Percentiles rank a stretch among this genome's conserved stretches.
phyloP scores from a whole-genome alignment of 1,284 basidiomycete species.

The Anthracocystis panici-leucophaei region DNA sequence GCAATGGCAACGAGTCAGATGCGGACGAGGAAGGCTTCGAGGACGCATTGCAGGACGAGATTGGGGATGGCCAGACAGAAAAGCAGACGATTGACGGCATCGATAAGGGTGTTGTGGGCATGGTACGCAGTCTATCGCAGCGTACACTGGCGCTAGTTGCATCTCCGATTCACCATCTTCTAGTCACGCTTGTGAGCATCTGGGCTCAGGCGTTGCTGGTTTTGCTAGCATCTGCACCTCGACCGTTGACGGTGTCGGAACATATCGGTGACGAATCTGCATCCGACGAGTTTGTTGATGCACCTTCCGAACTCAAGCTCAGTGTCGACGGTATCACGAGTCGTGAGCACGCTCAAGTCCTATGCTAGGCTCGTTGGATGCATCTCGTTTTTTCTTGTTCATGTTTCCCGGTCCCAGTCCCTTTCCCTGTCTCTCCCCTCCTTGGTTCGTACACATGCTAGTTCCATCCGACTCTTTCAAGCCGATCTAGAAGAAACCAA shows the following conservation, averaged over 20 bases:
- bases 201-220: conserved; percentile 36
- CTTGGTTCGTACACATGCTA: not conserved
- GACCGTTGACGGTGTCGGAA: not conserved
- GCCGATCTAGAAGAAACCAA: conserved; percentile 21
- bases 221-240: conserved; percentile 9
- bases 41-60: conserved; percentile 13
- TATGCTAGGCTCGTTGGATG: not conserved
- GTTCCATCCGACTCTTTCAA: conserved; percentile 20
- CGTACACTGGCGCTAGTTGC: conserved; percentile 21
- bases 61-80: not conserved
- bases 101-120: conserved; percentile 7
- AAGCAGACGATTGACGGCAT: not conserved
- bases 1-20: conserved; percentile 4
- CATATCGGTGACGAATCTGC: not conserved
- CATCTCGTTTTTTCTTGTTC: not conserved
- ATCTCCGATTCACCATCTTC: conserved; percentile 15
- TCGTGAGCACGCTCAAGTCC: not conserved
- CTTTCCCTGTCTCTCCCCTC: not conserved
- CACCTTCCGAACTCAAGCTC: conserved; percentile 8
- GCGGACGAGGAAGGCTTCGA: conserved; percentile 12
- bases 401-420: not conserved
- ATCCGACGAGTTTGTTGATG: conserved; percentile 11
- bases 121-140: conserved; percentile 31
- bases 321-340: conserved; percentile 3
- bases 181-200: conserved; percentile 23